phyloP scores from a whole-genome alignment of 768 basidiomycete species.

The Tulasnella sp. region DNA sequence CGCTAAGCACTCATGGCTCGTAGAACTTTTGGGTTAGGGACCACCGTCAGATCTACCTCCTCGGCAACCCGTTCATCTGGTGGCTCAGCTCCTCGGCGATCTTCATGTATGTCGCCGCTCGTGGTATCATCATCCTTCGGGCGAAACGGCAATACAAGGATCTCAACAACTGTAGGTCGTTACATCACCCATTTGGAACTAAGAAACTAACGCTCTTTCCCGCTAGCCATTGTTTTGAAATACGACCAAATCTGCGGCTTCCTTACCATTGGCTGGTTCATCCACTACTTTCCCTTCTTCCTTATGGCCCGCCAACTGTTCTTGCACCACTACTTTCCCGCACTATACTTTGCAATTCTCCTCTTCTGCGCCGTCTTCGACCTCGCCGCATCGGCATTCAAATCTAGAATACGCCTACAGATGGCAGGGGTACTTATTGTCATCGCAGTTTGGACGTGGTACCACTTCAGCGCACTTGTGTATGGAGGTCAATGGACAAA shows the following conservation, averaged over 20 bases:
- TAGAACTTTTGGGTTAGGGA: constrained; percentile 99
- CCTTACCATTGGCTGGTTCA: constrained; percentile 78
- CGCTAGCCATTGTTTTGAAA: constrained; percentile 71
- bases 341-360: constrained; percentile 86
- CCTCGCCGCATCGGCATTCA: constrained; percentile 62
- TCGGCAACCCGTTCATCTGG: constrained; percentile 94
- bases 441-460: constrained; percentile 65
- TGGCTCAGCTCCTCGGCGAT: constrained; percentile 69
- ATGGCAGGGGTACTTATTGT: constrained; percentile 63
- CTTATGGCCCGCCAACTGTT: constrained; percentile 95
- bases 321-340: constrained; percentile 96
- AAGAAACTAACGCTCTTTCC: not conserved
- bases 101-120: constrained; percentile 48
- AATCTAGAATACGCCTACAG: constrained; percentile 66
- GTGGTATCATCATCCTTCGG: constrained; percentile 73
- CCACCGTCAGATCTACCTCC: constrained; percentile 85
- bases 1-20: constrained; percentile 3
- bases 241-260: constrained; percentile 87
- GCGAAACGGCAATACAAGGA: constrained; percentile 85
- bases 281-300: constrained; percentile 97
- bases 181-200: not conserved
- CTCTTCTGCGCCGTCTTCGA: constrained; percentile 71
- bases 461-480: constrained; percentile 62
- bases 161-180: constrained; percentile 64
- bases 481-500: constrained; percentile 88